Evolutionary conservation across 768 basidiomycete genomes (phyloP).

Genomic region (Collybia mongolica): DNA sequence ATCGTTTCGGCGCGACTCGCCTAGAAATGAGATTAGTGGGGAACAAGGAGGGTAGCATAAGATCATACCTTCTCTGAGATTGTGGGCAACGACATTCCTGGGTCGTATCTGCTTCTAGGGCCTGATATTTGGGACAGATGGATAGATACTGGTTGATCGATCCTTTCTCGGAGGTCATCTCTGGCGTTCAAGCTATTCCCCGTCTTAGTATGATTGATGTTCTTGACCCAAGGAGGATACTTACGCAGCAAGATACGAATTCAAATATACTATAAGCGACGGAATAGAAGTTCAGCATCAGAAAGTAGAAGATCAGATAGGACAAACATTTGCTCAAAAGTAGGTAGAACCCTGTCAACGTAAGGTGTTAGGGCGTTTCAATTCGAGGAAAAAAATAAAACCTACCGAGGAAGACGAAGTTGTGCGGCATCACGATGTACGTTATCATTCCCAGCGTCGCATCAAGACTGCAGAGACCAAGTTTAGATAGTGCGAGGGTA

Average conservation of each 20-base stretch:
- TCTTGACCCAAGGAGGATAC: background rate
- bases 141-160: conserved; percentile 37
- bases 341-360: conserved; percentile 42
- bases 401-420: conserved; percentile 51
- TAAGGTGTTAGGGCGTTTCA: background rate
- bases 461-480: conserved; percentile 34
- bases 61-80: conserved; percentile 10
- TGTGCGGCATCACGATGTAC: conserved; percentile 52
- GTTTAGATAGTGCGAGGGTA: background rate
- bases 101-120: conserved; percentile 3
- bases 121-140: conserved; percentile 37
- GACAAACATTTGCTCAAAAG: conserved; percentile 50
- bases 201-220: background rate
- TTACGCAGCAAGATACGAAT: conserved; percentile 52
- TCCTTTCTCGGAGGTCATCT: conserved; percentile 31
- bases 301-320: background rate
- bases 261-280: conserved; percentile 46
- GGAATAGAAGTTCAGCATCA: background rate
- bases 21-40: background rate
- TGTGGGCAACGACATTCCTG: background rate
- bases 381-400: background rate
- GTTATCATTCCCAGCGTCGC: conserved; percentile 43
- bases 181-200: conserved; percentile 44
- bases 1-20: conserved; percentile 6
- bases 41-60: background rate